phyloP scores from a whole-genome alignment of 2,329 filamentous ascomycete genomes.

The Colletotrichum gloeosporioides region DNA sequence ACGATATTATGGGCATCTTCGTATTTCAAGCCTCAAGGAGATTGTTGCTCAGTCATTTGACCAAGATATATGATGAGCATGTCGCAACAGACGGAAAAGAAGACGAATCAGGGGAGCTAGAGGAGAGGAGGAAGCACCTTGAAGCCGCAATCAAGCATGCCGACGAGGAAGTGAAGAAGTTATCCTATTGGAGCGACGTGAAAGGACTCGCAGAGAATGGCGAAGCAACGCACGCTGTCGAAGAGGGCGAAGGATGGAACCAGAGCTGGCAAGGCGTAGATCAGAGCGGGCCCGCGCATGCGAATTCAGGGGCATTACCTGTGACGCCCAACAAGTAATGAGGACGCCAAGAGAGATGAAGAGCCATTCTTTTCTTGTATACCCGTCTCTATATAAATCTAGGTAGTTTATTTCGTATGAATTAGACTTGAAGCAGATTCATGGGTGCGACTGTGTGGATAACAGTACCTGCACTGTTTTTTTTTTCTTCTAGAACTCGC shows the following conservation, averaged over 20 bases:
- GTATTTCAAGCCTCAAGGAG: constrained; percentile 89
- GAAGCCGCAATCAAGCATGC: constrained; percentile 76
- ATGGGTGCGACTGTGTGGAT: neutral
- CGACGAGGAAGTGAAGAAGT: constrained; percentile 77
- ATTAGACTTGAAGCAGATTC: neutral
- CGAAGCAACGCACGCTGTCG: constrained; percentile 49
- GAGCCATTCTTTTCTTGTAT: constrained; percentile 21
- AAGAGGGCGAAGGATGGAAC: constrained; percentile 47
- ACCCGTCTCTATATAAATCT: constrained; percentile 14
- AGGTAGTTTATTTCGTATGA: neutral
- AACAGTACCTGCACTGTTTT: neutral
- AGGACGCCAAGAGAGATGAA: neutral
- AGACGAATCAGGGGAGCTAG: constrained; percentile 31
- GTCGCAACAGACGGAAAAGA: constrained; percentile 54
- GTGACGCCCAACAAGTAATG: constrained; percentile 2
- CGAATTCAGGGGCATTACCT: constrained; percentile 26
- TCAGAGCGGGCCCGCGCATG: constrained; percentile 53
- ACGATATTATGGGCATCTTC: constrained; percentile 84
- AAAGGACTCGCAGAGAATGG: constrained; percentile 68
- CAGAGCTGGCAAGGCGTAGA: constrained; percentile 57
- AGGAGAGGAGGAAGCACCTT: constrained; percentile 68
- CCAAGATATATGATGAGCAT: constrained; percentile 64
- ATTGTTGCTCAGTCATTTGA: constrained; percentile 75
- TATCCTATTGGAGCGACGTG: constrained; percentile 90
- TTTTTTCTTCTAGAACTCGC: neutral